Evolutionary conservation across 2,329 filamentous ascomycete genomes (phyloP).

Genomic region (Onygenales sp.): DNA sequence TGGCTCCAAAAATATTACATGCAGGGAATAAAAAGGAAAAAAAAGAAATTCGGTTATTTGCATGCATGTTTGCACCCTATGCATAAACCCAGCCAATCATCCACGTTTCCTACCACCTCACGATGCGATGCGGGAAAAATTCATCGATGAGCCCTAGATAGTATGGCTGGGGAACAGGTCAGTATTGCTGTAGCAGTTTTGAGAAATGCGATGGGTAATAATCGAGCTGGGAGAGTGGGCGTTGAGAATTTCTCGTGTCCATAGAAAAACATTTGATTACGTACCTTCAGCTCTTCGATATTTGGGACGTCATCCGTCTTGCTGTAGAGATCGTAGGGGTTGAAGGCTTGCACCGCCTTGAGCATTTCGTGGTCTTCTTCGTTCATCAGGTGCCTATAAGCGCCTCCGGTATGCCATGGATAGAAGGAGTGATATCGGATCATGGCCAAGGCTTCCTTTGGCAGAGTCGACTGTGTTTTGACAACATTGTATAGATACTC

Average conservation of each 20-base stretch:
- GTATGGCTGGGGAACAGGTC: conserved; percentile 43
- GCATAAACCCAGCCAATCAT: background rate
- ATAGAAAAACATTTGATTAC: conserved; percentile 10
- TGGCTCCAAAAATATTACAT: too few relatives aligned
- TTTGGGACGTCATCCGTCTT: conserved; percentile 77
- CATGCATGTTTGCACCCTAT: background rate
- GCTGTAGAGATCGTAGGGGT: conserved; percentile 86
- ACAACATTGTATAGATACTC: conserved; percentile 62
- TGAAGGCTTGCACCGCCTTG: conserved; percentile 74
- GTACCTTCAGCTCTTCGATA: conserved; percentile 64
- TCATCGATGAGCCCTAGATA: conserved; percentile 54
- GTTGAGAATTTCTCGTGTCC: background rate
- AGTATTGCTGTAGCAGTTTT: background rate
- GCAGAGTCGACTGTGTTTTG: conserved; percentile 71
- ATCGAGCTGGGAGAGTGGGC: background rate
- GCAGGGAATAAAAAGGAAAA: background rate
- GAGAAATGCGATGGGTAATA: too few relatives aligned
- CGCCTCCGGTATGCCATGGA: conserved; percentile 76
- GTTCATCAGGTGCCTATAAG: conserved; percentile 75
- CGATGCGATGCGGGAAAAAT: conserved; percentile 13
- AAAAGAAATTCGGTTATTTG: background rate
- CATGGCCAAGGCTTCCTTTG: conserved; percentile 78
- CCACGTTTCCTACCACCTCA: conserved; percentile 8
- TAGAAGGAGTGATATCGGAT: conserved; percentile 92
- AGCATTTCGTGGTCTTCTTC: conserved; percentile 72